phyloP scores from a whole-genome alignment of 495 filamentous ascomycete species.

The Cercophora newfieldiana region DNA sequence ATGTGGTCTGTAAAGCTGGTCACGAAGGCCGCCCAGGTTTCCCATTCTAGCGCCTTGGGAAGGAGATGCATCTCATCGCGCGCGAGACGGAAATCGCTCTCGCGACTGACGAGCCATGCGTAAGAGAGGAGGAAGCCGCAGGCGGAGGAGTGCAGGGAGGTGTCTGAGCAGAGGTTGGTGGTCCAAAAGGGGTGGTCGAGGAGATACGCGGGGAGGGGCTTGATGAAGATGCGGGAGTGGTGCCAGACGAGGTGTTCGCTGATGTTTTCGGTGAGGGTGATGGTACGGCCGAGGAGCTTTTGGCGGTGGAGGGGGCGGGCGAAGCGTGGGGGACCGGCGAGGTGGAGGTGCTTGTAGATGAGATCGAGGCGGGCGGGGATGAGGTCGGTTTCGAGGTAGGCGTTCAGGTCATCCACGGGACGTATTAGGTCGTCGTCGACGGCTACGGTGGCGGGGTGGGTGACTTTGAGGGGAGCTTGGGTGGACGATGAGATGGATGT shows the following conservation, averaged over 20 bases:
- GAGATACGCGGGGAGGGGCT: conserved; percentile 8
- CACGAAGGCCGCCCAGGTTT: background rate
- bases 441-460: background rate
- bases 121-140: conserved; percentile 9
- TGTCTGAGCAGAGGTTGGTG: background rate
- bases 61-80: conserved; percentile 7
- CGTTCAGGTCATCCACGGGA: background rate
- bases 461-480: background rate
- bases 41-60: conserved; percentile 1
- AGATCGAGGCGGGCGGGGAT: background rate
- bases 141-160: background rate
- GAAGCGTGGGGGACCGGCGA: background rate
- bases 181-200: conserved; percentile 5
- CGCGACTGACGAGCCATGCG: conserved; percentile 4
- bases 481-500: background rate
- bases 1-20: background rate
- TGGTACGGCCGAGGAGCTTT: background rate
- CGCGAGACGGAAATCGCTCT: conserved; percentile 9
- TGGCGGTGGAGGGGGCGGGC: conserved; percentile 11
- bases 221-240: conserved; percentile 11
- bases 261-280: conserved; percentile 10
- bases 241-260: conserved; percentile 14
- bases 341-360: background rate
- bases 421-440: background rate
- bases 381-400: conserved; percentile 5